Base-by-base conservation (phyloP, 2,329 filamentous ascomycete genomes). In the Trichoderma guizhouense region DNA sequence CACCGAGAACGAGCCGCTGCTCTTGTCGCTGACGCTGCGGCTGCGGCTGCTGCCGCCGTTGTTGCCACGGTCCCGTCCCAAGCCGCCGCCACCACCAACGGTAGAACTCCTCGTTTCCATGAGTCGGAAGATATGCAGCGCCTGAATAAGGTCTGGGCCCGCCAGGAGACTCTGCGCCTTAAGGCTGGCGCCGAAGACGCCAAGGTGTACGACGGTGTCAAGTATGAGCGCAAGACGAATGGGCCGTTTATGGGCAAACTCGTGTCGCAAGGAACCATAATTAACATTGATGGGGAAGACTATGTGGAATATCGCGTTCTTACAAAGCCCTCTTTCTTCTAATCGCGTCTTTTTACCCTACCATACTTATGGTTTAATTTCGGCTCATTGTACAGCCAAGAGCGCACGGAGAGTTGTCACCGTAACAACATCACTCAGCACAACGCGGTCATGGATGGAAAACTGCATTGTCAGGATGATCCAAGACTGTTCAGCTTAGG, bases 281-380 rank as follows among this genome's bases (percentile, higher is more conserved):
- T 91, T 75, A 90, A 82, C 62, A 91, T 91, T 72, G 88, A 91
- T 72, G 89, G 89, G 26, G 89, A 91, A 77, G 89, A 91, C 74
- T 91, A 89, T 73, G 88, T 91, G 39, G 89, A 91, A 78, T 91
- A 91, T 74, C 85, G 89, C 2, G 88, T 91, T 1, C 84, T 91
- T 30, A 90, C 87, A 1, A 91, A 90, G 79, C 88, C 88, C 0
- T 86, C 84, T 0, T 91, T 91, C 76, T 90, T 89, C 74, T 89
- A 78, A 77, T 1, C 11, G 47, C 30, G 24, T 53, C 28, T 63
- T 28, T 11, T 28, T 47, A n/a, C 21, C 26, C 43, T 21, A n/a
- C 21, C n/a, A 12, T 24, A 14, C 11, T 24, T 6, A 14, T 24
- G 47, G 47, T 53, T 51, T 3, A 24, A 24, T 1, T 53, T 53